phyloP scores from a whole-genome alignment of 1,284 basidiomycete genomes.

The Neolentinus lepideus region DNA sequence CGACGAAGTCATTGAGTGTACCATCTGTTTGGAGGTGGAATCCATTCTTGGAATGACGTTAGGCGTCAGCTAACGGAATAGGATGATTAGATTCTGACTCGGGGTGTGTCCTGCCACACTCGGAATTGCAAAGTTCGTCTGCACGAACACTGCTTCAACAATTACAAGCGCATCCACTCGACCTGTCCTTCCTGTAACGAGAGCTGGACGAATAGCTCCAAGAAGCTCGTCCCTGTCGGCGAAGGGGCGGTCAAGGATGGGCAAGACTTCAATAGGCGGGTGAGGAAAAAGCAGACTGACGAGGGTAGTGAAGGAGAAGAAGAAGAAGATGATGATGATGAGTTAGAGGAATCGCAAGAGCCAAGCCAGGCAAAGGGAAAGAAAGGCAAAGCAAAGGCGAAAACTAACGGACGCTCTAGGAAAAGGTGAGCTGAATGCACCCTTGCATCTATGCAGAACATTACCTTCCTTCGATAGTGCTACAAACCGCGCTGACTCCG shows the following conservation, averaged over 20 bases:
- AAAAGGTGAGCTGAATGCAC: slow-evolving; percentile 2
- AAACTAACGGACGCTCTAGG: slow-evolving; percentile 11
- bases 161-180: slow-evolving; percentile 30
- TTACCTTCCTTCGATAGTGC: not conserved
- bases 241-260: slow-evolving; percentile 59
- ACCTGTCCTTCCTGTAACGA: slow-evolving; percentile 51
- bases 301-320: slow-evolving; percentile 33
- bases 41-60: not conserved
- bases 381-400: slow-evolving; percentile 21
- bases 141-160: slow-evolving; percentile 62
- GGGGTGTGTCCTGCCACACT: slow-evolving; percentile 58
- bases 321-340: slow-evolving; percentile 36
- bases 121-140: slow-evolving; percentile 58
- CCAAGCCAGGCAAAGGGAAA: slow-evolving; percentile 9
- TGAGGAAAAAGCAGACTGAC: slow-evolving; percentile 24
- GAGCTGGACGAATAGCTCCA: slow-evolving; percentile 47
- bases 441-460: not conserved
- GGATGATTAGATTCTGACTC: slow-evolving; percentile 47
- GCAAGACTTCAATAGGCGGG: slow-evolving; percentile 40
- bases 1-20: slow-evolving; percentile 67
- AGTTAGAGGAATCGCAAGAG: slow-evolving; percentile 30
- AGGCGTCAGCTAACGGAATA: not conserved
- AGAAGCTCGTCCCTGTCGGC: slow-evolving; percentile 46
- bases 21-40: slow-evolving; percentile 64
- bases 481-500: not conserved